Evolutionary conservation across 768 basidiomycete species (phyloP).

Genomic region (Scleroderma citrinum): DNA sequence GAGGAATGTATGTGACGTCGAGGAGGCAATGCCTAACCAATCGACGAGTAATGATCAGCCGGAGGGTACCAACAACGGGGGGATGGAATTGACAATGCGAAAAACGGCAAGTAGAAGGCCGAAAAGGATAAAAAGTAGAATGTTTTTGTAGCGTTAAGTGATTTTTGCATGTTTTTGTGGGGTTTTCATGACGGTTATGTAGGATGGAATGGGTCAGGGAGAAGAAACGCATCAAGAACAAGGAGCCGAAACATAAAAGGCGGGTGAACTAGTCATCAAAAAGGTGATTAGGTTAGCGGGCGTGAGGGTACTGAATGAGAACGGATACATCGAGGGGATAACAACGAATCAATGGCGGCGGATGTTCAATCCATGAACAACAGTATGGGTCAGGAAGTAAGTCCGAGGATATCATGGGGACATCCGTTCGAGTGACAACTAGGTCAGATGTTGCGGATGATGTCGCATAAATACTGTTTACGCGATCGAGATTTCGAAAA

Average conservation of each 20-base stretch:
- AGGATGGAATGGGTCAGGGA: slow-evolving; percentile 1
- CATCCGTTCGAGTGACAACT: slow-evolving; percentile 19
- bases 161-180: slow-evolving; percentile 32
- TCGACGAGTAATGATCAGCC: slow-evolving; percentile 9
- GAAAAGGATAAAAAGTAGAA: slow-evolving; percentile 32
- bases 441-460: slow-evolving; percentile 12
- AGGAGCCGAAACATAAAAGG: slow-evolving; percentile 26
- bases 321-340: slow-evolving; percentile 27
- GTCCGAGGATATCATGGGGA: slow-evolving; percentile 29
- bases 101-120: slow-evolving; percentile 20
- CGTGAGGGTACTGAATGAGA: slow-evolving; percentile 26
- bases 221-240: slow-evolving; percentile 32
- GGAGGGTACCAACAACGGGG: slow-evolving; percentile 4
- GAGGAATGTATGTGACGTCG: slow-evolving; percentile 16
- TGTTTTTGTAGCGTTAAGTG: slow-evolving; percentile 47
- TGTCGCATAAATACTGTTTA: slow-evolving; percentile 27
- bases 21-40: slow-evolving; percentile 17
- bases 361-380: slow-evolving; percentile 36
- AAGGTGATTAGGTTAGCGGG: slow-evolving; percentile 30
- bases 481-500: slow-evolving; percentile 25
- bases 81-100: slow-evolving; percentile 13
- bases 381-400: slow-evolving; percentile 20
- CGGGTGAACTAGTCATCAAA: slow-evolving; percentile 33
- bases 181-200: slow-evolving; percentile 21
- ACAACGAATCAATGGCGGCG: slow-evolving; percentile 19